These are phyloP conservation scores for Syzygium oleosum DNA, from an alignment of 345 rosid genomes.

Conservation along the genomic window DNA sequence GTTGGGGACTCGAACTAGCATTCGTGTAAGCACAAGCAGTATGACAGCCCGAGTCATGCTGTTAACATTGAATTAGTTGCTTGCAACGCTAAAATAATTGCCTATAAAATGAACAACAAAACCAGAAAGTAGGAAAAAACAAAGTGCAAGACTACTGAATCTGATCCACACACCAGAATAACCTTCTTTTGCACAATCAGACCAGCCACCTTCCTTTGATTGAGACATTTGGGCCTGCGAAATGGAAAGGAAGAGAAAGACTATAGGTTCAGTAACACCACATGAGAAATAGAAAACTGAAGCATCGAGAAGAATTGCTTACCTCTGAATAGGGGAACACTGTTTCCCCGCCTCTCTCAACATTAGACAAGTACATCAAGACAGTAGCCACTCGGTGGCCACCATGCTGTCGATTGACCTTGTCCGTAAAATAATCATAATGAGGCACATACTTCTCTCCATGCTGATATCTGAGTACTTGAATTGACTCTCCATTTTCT, in stretches of 20 bases:
- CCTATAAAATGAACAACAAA: neutral
- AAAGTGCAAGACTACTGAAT: neutral
- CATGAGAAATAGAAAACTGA: neutral
- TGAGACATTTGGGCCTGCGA: slow-evolving; percentile 34
- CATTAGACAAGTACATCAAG: slow-evolving; percentile 80
- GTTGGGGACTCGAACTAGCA: neutral
- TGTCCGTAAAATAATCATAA: slow-evolving; percentile 77
- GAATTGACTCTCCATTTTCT: slow-evolving; percentile 94
- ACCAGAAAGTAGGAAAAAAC: neutral
- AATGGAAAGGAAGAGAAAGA: neutral
- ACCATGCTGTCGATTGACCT: slow-evolving; percentile 47
- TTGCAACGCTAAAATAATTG: neutral
- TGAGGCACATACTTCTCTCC: slow-evolving; percentile 97
- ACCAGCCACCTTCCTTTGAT: slow-evolving; percentile 60
- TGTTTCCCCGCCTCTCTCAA: slow-evolving; percentile 85
- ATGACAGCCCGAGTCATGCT: neutral
- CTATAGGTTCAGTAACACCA: neutral
- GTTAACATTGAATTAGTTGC: neutral
- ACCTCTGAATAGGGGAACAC: slow-evolving; percentile 77
- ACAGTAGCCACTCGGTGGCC: slow-evolving; percentile 94
- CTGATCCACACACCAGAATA: slow-evolving; percentile 52
- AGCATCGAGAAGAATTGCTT: neutral
- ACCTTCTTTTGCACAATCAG: slow-evolving; percentile 82
- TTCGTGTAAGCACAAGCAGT: neutral
- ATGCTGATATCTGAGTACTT: slow-evolving; percentile 73